A percentile compares a stretch with the other conserved stretches of the same genome.
These are phyloP conservation scores for Metschnikowia borealis DNA, from an alignment of 805 yeast species.

Conservation along the genomic window DNA sequence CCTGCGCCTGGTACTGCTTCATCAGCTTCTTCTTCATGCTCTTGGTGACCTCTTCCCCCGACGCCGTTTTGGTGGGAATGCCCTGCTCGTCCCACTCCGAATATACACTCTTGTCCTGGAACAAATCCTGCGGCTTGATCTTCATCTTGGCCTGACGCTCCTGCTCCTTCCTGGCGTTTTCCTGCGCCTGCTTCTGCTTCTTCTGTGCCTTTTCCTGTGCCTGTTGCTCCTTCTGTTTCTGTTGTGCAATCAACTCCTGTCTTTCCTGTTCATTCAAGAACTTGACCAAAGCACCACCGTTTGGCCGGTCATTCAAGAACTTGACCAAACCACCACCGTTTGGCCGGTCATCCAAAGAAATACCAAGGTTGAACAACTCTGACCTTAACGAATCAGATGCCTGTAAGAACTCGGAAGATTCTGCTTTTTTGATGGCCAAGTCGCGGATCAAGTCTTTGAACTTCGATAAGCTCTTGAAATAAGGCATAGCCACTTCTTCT, in stretches of 20 bases:
- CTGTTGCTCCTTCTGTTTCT: conserved; percentile 53
- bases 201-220: conserved; percentile 57
- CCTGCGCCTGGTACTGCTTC: conserved; percentile 76
- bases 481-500: conserved; percentile 79
- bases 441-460: conserved; percentile 82
- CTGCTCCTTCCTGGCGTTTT: conserved; percentile 57
- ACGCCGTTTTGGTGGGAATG: conserved; percentile 67
- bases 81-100: conserved; percentile 84
- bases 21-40: conserved; percentile 77
- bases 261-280: conserved; percentile 69
- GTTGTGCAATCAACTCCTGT: conserved; percentile 51
- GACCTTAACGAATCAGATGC: conserved; percentile 72
- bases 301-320: conserved; percentile 86
- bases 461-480: conserved; percentile 65
- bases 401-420: conserved; percentile 49
- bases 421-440: conserved; percentile 61
- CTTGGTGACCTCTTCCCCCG: conserved; percentile 82
- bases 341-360: conserved; percentile 84
- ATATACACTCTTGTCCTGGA: conserved; percentile 52
- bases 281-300: conserved; percentile 79
- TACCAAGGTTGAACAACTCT: conserved; percentile 70
- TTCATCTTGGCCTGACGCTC: conserved; percentile 66
- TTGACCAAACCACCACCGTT: conserved; percentile 81
- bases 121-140: conserved; percentile 68
- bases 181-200: conserved; percentile 47